Percentiles rank a stretch among this genome's conserved stretches.
These are phyloP conservation scores for Quercus suber DNA, from an alignment of 306 rosid species.

Conservation along the genomic window DNA sequence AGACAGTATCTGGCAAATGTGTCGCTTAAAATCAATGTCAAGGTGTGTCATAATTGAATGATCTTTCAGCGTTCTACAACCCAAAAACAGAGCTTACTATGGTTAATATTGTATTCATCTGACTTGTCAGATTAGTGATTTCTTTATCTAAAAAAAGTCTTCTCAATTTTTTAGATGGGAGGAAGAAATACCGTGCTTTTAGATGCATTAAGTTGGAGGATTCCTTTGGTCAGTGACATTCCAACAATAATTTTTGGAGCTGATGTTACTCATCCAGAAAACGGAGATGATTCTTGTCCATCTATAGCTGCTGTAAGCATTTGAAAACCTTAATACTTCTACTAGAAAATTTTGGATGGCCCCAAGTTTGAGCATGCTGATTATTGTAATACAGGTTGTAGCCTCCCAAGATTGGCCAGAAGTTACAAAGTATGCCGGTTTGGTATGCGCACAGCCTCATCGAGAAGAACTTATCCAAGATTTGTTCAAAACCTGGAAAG, in stretches of 20 bases:
- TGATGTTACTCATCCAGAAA: conserved; percentile 77
- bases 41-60: conserved; percentile 28
- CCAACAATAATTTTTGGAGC: conserved; percentile 85
- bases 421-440: conserved; percentile 74
- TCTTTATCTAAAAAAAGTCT: conserved; percentile 5
- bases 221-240: conserved; percentile 75
- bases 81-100: background rate
- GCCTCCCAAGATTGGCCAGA: conserved; percentile 95
- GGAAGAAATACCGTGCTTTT: conserved; percentile 79
- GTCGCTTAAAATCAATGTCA: conserved; percentile 64
- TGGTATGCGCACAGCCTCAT: conserved; percentile 76
- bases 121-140: background rate
- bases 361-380: conserved; percentile 17
- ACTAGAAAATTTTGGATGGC: background rate
- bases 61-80: conserved; percentile 6
- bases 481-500: conserved; percentile 72
- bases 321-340: background rate
- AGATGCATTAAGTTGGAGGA: conserved; percentile 68
- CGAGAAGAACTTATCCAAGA: conserved; percentile 81
- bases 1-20: conserved; percentile 70
- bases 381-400: conserved; percentile 54
- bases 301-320: conserved; percentile 72
- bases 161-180: conserved; percentile 44
- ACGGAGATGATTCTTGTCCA: conserved; percentile 66
- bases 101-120: background rate